Evolutionary conservation across 208 protist species (phyloP).

Genomic region (Trypanosoma melophagium): DNA sequence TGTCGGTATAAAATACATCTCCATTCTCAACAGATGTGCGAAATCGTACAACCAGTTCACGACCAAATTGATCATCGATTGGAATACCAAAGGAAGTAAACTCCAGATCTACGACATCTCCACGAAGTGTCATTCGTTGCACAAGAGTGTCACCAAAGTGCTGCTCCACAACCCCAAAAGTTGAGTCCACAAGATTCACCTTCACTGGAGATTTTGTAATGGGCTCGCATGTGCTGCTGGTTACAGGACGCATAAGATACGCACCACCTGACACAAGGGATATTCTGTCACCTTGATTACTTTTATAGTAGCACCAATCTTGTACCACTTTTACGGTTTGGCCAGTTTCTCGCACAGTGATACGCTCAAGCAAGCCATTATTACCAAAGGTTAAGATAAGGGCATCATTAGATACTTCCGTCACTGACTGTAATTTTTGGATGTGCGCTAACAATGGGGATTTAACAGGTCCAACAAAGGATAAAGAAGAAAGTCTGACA

Average conservation of each 20-base stretch:
- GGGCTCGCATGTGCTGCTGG: not conserved
- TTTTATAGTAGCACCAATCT: constrained; percentile 19
- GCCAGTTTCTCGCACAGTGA: not conserved
- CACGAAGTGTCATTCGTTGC: constrained; percentile 15
- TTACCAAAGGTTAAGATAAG: constrained; percentile 1
- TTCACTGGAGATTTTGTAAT: constrained; percentile 4
- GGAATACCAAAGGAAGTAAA: constrained; percentile 24
- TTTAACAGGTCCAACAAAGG: not conserved
- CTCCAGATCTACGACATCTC: constrained; percentile 19
- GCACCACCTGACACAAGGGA: constrained; percentile 8
- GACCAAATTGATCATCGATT: constrained; percentile 14
- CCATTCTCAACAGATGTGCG: constrained; percentile 16
- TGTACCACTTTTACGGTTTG: constrained; percentile 6
- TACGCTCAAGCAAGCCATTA: constrained; percentile 3
- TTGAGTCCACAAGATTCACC: not conserved
- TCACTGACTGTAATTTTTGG: not conserved
- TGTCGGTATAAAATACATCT: constrained; percentile 47
- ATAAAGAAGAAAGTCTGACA: not conserved
- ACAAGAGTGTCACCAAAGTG: constrained; percentile 12
- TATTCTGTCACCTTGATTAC: constrained; percentile 4
- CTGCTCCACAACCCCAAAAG: constrained; percentile 15
- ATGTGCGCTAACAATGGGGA: not conserved
- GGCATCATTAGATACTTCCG: not conserved
- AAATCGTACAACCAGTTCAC: constrained; percentile 17
- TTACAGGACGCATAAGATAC: constrained; percentile 23